Evolutionary conservation across 352 stramenopile genomes (phyloP).

Genomic region (Blastocystis sp.): DNA sequence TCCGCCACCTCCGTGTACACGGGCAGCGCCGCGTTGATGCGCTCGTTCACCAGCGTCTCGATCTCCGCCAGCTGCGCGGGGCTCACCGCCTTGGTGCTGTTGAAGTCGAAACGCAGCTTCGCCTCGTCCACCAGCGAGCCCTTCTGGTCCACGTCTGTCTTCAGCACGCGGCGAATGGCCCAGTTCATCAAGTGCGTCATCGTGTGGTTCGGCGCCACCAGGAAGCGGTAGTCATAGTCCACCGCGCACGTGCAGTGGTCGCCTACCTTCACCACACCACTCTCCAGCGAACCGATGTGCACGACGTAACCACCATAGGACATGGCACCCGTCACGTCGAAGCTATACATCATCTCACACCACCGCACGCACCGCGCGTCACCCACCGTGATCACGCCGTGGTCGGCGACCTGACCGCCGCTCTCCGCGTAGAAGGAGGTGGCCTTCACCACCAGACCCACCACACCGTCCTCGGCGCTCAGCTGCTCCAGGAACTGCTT

Average conservation of each 20-base stretch:
- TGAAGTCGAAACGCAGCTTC: conserved; percentile 98
- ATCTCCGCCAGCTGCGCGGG: conserved; percentile 80
- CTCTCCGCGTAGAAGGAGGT: conserved; percentile 95
- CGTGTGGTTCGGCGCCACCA: conserved; percentile 95
- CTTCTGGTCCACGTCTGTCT: conserved; percentile 89
- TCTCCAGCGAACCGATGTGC: conserved; percentile 83
- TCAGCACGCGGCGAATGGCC: conserved; percentile 89
- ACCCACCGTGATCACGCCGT: conserved; percentile 78
- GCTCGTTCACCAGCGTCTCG: conserved; percentile 79
- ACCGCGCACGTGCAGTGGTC: conserved; percentile 84
- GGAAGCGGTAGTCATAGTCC: conserved; percentile 86
- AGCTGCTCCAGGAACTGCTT: conserved; percentile 80
- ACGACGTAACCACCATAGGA: conserved; percentile 91
- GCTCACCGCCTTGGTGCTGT: conserved; percentile 89
- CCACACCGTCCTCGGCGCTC: conserved; percentile 75
- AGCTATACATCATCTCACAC: not conserved
- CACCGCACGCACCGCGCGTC: conserved; percentile 17
- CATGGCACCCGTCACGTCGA: conserved; percentile 56
- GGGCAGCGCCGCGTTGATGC: conserved; percentile 74
- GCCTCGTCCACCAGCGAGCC: conserved; percentile 92
- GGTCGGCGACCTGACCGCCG: conserved; percentile 92
- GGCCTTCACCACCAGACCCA: conserved; percentile 93
- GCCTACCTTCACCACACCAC: conserved; percentile 77
- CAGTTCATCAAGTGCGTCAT: conserved; percentile 99
- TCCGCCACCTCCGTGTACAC: conserved; percentile 85